These are phyloP conservation scores for Mimosa bimucronata DNA, from an alignment of 306 rosid species.

Conservation along the genomic window DNA sequence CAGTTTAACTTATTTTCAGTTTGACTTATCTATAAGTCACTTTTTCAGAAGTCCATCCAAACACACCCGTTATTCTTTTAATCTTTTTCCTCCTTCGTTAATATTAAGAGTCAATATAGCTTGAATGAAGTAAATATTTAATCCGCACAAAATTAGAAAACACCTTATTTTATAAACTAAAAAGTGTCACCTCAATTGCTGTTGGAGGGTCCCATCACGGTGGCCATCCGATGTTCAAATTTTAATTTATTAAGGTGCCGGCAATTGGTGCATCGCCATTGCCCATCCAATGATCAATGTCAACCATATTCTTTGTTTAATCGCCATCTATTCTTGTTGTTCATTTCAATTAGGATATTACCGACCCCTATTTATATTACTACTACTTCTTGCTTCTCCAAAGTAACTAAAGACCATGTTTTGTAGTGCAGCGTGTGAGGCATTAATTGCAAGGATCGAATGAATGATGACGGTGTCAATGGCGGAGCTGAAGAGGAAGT, in stretches of 20 bases:
- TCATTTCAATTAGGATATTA: not conserved
- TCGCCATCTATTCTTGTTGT: not conserved
- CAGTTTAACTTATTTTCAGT: no score
- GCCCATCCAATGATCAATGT: constrained; percentile 28
- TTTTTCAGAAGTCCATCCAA: no score
- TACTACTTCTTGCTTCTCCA: not conserved
- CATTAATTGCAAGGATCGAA: not conserved
- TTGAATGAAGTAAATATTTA: no score
- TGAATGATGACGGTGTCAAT: constrained; percentile 1
- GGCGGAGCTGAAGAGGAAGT: constrained; percentile 43
- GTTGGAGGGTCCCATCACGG: constrained; percentile 14
- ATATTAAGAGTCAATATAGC: not conserved
- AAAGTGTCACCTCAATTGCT: not conserved
- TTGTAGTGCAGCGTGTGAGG: constrained; percentile 1
- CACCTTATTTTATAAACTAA: not conserved
- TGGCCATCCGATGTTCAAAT: not conserved
- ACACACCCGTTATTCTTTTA: no score
- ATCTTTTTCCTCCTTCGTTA: no score
- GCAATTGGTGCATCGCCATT: constrained; percentile 34
- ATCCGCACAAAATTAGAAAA: not conserved
- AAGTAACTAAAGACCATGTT: not conserved
- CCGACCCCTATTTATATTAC: not conserved
- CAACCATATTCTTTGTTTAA: constrained; percentile 46
- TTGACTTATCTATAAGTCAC: no score
- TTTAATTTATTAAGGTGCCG: constrained; percentile 40